Conservation (phyloP, 2,329 filamentous ascomycete genomes). For the Pseudofabraea citricarpa region DNA sequence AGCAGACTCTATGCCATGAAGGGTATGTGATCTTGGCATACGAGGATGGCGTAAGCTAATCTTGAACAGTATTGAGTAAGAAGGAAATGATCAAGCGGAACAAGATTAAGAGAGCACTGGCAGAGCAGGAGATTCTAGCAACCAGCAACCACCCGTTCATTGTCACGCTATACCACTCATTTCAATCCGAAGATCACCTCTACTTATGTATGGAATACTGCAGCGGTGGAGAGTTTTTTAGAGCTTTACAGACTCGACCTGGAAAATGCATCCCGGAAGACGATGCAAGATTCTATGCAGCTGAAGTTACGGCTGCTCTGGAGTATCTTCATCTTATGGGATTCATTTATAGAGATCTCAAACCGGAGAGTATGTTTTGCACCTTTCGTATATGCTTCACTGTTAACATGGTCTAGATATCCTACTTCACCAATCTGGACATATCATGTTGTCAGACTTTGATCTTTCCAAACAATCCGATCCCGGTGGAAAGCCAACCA, state of each 20-base stretch:
- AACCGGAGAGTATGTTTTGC: constrained; percentile 80
- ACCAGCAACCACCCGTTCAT: constrained; percentile 99
- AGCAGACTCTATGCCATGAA: constrained; percentile 97
- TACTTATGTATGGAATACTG: constrained; percentile 99
- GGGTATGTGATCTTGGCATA: constrained; percentile 49
- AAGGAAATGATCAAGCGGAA: constrained; percentile 99
- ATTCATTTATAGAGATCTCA: constrained; percentile 97
- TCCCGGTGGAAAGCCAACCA: constrained; percentile 89
- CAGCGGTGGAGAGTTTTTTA: constrained; percentile 97
- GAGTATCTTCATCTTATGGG: constrained; percentile 99
- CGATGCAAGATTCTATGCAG: constrained; percentile 93
- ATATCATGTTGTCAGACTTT: constrained; percentile 99
- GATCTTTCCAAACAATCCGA: constrained; percentile 98
- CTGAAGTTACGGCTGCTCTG: constrained; percentile 91
- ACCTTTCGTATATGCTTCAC: constrained; percentile 9
- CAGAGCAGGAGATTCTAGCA: constrained; percentile 95
- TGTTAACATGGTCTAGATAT: constrained; percentile 65
- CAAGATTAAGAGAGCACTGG: constrained; percentile 97
- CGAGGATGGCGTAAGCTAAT: constrained; percentile 23
- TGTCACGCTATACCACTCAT: constrained; percentile 96
- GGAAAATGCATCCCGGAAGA: constrained; percentile 98
- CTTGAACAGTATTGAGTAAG: constrained; percentile 87
- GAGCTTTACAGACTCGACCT: constrained; percentile 89
- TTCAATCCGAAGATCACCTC: constrained; percentile 97
- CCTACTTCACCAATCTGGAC: constrained; percentile 94